Evolutionary conservation across 495 filamentous ascomycete species (phyloP).

Genomic region (Aspergillus steynii): DNA sequence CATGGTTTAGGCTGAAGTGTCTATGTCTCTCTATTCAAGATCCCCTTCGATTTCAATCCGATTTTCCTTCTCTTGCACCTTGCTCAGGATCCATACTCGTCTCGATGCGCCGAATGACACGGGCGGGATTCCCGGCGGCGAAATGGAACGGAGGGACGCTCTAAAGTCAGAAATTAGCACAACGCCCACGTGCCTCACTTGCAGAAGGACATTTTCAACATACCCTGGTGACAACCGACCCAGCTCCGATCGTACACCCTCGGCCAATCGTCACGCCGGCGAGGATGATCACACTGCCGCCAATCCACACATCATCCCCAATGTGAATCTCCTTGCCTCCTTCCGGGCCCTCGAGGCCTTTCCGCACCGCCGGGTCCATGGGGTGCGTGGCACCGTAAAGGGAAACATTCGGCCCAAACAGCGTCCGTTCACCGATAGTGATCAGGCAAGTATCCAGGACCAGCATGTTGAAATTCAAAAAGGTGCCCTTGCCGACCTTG

Average conservation of each 20-base stretch:
- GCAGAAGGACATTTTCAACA: slow-evolving; percentile 18
- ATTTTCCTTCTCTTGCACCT: not conserved
- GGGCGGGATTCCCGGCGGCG: slow-evolving; percentile 64
- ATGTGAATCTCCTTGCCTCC: slow-evolving; percentile 71
- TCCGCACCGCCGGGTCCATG: slow-evolving; percentile 64
- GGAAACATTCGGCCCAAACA: slow-evolving; percentile 72
- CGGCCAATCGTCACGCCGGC: slow-evolving; percentile 72
- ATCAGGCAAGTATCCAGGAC: slow-evolving; percentile 78
- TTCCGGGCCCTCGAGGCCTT: slow-evolving; percentile 72
- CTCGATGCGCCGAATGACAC: slow-evolving; percentile 53
- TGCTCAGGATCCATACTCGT: slow-evolving; percentile 25
- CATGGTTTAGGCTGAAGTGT: too few species aligned
- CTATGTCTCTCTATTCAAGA: not conserved
- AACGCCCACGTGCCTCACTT: too few species aligned
- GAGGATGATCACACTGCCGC: slow-evolving; percentile 67
- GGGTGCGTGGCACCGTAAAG: slow-evolving; percentile 73
- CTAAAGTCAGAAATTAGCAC: slow-evolving; percentile 14
- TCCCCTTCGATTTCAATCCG: not conserved
- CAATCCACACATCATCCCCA: slow-evolving; percentile 84
- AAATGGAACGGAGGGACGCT: slow-evolving; percentile 59
- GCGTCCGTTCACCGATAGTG: slow-evolving; percentile 71
- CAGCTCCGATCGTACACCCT: slow-evolving; percentile 73
- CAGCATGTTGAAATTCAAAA: slow-evolving; percentile 70
- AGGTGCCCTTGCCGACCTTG: slow-evolving; percentile 62
- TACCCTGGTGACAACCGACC: slow-evolving; percentile 82